Percentiles rank a stretch among this genome's conserved stretches.
These are phyloP conservation scores for Hypholoma sublateritium DNA, from an alignment of 768 basidiomycete species.

Conservation along the genomic window DNA sequence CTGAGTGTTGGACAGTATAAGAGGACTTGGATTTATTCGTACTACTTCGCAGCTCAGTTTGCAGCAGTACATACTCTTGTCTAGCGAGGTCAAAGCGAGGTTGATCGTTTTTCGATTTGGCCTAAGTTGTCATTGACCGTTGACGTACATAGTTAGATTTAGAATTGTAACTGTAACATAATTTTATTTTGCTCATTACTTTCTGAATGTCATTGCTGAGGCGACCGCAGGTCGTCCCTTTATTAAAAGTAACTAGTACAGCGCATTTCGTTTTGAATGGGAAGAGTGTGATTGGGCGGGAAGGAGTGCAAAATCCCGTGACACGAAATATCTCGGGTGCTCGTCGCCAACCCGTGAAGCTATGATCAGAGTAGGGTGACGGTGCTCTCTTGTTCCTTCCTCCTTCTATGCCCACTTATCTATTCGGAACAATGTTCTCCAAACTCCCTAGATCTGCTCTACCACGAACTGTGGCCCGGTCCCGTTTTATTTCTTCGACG, in stretches of 20 bases:
- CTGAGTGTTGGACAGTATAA: too few relatives aligned
- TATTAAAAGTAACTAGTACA: too few relatives aligned
- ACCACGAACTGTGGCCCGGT: constrained; percentile 16
- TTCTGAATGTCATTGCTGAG: too few relatives aligned
- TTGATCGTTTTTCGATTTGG: background rate
- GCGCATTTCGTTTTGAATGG: background rate
- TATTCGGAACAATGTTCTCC: constrained; percentile 15
- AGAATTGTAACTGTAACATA: too few relatives aligned
- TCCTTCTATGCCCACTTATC: background rate
- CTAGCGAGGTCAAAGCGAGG: background rate
- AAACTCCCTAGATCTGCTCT: constrained; percentile 17
- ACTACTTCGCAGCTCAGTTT: background rate
- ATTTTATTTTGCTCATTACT: too few relatives aligned
- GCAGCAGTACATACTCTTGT: background rate
- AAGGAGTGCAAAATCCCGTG: background rate
- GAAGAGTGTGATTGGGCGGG: background rate
- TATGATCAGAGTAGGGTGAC: background rate
- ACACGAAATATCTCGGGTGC: constrained; percentile 8
- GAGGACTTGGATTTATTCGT: background rate
- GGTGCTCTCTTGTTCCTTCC: background rate
- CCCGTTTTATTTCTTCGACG: constrained; percentile 43
- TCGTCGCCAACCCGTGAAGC: background rate
- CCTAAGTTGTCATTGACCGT: background rate
- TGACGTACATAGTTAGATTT: too few relatives aligned
- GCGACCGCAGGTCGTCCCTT: too few relatives aligned